These are phyloP conservation scores for Fusarium concolor DNA, from an alignment of 2,329 filamentous ascomycete species.

Conservation along the genomic window DNA sequence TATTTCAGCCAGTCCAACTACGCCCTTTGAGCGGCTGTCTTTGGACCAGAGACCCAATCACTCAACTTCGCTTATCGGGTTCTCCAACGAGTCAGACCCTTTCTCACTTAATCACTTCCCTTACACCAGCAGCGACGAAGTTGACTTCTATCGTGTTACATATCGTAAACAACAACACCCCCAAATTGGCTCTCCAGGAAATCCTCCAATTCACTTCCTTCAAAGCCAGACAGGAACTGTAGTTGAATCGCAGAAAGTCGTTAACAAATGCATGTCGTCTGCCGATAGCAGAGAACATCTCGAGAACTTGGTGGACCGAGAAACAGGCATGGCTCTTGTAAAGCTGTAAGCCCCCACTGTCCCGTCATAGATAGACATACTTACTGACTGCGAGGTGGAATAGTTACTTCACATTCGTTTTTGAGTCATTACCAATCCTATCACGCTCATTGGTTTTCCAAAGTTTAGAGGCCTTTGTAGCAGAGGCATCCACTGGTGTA, in stretches of 20 bases:
- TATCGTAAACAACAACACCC: neutral
- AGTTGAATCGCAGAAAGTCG: neutral
- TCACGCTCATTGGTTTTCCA: neutral
- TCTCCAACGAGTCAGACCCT: neutral
- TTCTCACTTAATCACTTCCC: neutral
- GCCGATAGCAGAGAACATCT: neutral
- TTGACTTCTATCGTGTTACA: conserved; percentile 7
- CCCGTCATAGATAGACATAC: accelerated
- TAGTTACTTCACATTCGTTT: conserved; percentile 2
- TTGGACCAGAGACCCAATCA: neutral
- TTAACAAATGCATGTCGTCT: neutral
- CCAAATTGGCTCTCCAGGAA: neutral
- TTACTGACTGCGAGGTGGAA: neutral
- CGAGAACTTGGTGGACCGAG: neutral
- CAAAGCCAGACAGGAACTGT: conserved; percentile 1
- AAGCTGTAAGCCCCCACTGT: neutral
- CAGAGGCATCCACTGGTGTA: neutral
- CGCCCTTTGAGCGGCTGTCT: neutral
- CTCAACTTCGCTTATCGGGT: conserved; percentile 1
- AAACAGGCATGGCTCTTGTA: neutral
- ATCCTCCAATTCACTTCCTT: neutral
- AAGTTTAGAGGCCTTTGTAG: neutral
- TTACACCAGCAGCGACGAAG: neutral
- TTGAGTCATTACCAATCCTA: neutral
- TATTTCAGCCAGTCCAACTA: neutral